Base-by-base conservation (phyloP, 2,329 filamentous ascomycete species). In the Parastagonospora avenae region DNA sequence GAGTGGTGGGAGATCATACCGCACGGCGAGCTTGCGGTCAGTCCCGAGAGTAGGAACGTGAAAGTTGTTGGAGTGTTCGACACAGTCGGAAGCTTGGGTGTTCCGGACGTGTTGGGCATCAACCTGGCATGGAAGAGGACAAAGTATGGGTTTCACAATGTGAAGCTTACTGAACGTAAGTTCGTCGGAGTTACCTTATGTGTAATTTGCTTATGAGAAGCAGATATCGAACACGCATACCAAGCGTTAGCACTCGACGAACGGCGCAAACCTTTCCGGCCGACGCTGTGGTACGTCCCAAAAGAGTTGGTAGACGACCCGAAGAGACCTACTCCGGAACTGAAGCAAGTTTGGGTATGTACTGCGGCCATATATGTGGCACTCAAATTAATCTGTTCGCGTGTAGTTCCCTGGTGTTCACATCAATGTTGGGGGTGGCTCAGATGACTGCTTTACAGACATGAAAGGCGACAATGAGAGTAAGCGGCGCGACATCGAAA, bases 241-340 rank as follows among this genome's bases (percentile, higher is more conserved):
- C 82, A 84, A 37, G 82, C 81, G 2, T 59, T 84, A 1, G 81
- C 80, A 4, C 64, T 84, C 0, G 81, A 84, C 33, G 82, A 84
- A 57, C 76, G 76, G 31, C 76, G 82, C 4, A 70, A 65, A n/a
- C 76, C 81, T 1, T 84, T 82, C 59, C 72, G 74, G 0, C 81
- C 82, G 0, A 80, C 81, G 1, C 63, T 84, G 0, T 84, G 80
- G 81, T 72, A 72, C 33, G 70, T 73, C 35, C 63, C 64, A 60
- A 75, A 61, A 57, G 77, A 54, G 54, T 66, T 65, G 5, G 44
- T 52, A 60, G 67, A 73, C 35, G 46, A 58, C 43, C 50, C 55
- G 42, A 39, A 55, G 14, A 55, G 55, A 35, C 45, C 38, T 8
- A 54, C 65, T 12, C 77, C 49, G 4, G 69, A 74, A 31, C 41